Percentiles rank a stretch among this genome's conserved stretches.
phyloP scores from a whole-genome alignment of 768 basidiomycete genomes.

The Candolleomyces aberdarensis region DNA sequence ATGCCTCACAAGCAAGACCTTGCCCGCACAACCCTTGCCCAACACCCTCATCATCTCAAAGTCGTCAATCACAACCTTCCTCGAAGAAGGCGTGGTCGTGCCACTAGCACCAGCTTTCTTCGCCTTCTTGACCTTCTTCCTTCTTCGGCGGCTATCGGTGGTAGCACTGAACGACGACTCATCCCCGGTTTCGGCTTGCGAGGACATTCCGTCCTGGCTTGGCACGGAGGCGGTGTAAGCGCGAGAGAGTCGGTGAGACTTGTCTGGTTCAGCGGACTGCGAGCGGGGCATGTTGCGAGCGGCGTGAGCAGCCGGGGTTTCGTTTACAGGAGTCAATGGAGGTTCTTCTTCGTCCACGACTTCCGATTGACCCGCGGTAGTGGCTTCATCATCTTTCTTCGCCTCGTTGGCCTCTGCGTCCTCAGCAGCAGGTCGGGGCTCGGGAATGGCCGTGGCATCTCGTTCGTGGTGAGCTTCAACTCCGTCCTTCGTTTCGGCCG shows the following conservation, averaged over 20 bases:
- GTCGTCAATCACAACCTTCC: constrained; percentile 82
- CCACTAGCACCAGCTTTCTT: constrained; percentile 50
- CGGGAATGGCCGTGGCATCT: background rate
- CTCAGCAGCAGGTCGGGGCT: background rate
- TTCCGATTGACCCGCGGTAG: constrained; percentile 10
- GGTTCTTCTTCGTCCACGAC: constrained; percentile 8
- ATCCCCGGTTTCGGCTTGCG: constrained; percentile 52
- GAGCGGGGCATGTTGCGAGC: constrained; percentile 64
- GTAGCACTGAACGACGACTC: constrained; percentile 57
- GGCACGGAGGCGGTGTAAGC: constrained; percentile 52
- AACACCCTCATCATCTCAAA: constrained; percentile 97
- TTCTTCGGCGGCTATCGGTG: constrained; percentile 16
- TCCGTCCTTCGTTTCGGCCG: constrained; percentile 22
- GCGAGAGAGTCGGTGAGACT: constrained; percentile 54
- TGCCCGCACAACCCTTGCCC: constrained; percentile 97
- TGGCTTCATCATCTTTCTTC: constrained; percentile 7
- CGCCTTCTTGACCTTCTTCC: constrained; percentile 12
- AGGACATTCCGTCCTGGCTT: constrained; percentile 39
- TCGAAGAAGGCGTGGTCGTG: constrained; percentile 27
- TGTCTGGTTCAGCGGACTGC: constrained; percentile 79
- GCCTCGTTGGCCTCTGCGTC: background rate
- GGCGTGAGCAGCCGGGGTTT: constrained; percentile 33
- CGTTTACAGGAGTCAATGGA: constrained; percentile 15
- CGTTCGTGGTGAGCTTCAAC: constrained; percentile 13
- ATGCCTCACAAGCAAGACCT: constrained; percentile 88